Conservation (phyloP, 495 filamentous ascomycete genomes). For the Aspergillus hancockii region DNA sequence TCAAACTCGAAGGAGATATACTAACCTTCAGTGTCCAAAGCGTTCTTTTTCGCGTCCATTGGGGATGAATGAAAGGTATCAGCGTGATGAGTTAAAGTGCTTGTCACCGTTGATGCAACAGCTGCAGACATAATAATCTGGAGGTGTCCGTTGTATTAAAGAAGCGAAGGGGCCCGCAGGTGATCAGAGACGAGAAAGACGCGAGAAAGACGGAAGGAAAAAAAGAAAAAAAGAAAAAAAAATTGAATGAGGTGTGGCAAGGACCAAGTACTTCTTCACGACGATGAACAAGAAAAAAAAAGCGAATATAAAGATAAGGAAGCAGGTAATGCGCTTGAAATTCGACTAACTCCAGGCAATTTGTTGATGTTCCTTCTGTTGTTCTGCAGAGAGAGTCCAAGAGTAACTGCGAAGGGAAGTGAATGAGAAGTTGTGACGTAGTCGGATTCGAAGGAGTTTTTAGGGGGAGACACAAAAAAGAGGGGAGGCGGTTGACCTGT, state of each 20-base stretch:
- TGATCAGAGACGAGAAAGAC: slow-evolving; percentile 16
- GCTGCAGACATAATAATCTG: slow-evolving; percentile 46
- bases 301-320: slow-evolving; percentile 14
- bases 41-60: slow-evolving; percentile 55
- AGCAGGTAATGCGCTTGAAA: slow-evolving; percentile 3
- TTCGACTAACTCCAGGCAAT: not conserved
- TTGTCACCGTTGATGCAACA: slow-evolving; percentile 44
- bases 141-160: slow-evolving; percentile 18
- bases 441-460: slow-evolving; percentile 32
- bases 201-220: slow-evolving; percentile 7
- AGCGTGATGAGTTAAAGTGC: slow-evolving; percentile 33
- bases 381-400: slow-evolving; percentile 9
- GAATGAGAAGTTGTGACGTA: slow-evolving; percentile 38
- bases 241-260: slow-evolving; percentile 18
- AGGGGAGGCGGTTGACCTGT: slow-evolving; percentile 27
- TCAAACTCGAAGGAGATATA: slow-evolving; percentile 14
- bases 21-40: slow-evolving; percentile 47
- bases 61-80: slow-evolving; percentile 35
- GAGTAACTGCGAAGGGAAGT: slow-evolving; percentile 19
- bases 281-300: slow-evolving; percentile 6
- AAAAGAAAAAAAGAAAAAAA: slow-evolving; percentile 21
- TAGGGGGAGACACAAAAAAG: slow-evolving; percentile 23
- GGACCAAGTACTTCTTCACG: not conserved
- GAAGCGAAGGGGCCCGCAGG: slow-evolving; percentile 18
- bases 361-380: slow-evolving; percentile 13